Evolutionary conservation across 805 yeast genomes (phyloP).

Genomic region (Cyberlindnera americana): DNA sequence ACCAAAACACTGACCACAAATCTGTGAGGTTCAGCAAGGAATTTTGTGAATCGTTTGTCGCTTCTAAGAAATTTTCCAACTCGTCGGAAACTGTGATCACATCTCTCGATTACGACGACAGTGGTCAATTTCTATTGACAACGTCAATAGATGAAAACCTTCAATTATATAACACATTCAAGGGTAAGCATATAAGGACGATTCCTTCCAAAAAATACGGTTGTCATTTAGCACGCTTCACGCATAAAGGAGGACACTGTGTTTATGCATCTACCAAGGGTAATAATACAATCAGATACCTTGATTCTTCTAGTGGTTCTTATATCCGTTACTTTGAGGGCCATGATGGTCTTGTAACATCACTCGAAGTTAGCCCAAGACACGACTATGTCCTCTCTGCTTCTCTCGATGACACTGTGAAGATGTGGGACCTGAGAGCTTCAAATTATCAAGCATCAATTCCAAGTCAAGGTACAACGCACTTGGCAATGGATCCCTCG

Average conservation of each 20-base stretch:
- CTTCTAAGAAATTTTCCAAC: slow-evolving; percentile 47
- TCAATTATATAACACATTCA: slow-evolving; percentile 71
- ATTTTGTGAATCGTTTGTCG: slow-evolving; percentile 28
- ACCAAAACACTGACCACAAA: neutral
- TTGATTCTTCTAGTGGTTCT: slow-evolving; percentile 72
- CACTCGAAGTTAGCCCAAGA: slow-evolving; percentile 69
- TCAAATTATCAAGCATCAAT: slow-evolving; percentile 61
- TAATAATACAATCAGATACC: slow-evolving; percentile 70
- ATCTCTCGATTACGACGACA: slow-evolving; percentile 77
- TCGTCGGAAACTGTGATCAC: slow-evolving; percentile 48
- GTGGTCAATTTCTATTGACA: slow-evolving; percentile 73
- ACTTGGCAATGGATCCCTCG: slow-evolving; percentile 76
- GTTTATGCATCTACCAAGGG: slow-evolving; percentile 80
- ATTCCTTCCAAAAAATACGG: slow-evolving; percentile 89
- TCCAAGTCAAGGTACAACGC: slow-evolving; percentile 49
- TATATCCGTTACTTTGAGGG: slow-evolving; percentile 86
- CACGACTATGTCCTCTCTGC: slow-evolving; percentile 63
- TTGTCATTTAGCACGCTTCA: slow-evolving; percentile 78
- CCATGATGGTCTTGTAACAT: slow-evolving; percentile 72
- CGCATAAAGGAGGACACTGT: slow-evolving; percentile 69
- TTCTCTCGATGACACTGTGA: slow-evolving; percentile 72
- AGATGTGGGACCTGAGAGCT: slow-evolving; percentile 82
- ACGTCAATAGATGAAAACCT: slow-evolving; percentile 80
- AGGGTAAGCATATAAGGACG: slow-evolving; percentile 66
- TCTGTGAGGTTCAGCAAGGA: slow-evolving; percentile 5